Percentiles rank a stretch among this genome's conserved stretches.
phyloP scores from a whole-genome alignment of 2,329 filamentous ascomycete species.

The Domatiomyces catenatus region DNA sequence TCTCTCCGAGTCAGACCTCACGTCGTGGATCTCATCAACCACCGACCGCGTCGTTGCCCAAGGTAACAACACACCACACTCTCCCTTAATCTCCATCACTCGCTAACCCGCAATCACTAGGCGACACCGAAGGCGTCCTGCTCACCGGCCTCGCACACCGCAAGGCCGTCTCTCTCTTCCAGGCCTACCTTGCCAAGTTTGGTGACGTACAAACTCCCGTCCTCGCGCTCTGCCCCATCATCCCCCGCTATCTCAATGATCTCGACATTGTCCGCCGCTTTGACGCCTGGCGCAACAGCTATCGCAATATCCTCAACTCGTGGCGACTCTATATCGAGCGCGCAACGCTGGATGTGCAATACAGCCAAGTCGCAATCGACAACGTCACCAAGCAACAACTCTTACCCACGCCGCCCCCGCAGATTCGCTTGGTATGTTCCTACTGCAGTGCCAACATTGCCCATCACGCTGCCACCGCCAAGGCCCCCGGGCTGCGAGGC shows the following conservation, averaged over 20 bases:
- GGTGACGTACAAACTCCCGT: constrained; percentile 49
- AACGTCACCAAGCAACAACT: constrained; percentile 35
- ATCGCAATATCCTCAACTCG: constrained; percentile 44
- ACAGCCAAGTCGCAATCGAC: constrained; percentile 35
- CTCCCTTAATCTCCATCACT: not conserved
- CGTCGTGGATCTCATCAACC: constrained; percentile 39
- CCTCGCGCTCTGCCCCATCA: constrained; percentile 36
- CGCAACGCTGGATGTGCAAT: constrained; percentile 43
- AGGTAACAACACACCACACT: not conserved
- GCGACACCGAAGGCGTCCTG: constrained; percentile 46
- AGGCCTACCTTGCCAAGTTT: constrained; percentile 44
- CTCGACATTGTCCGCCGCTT: constrained; percentile 37
- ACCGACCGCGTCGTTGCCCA: constrained; percentile 36
- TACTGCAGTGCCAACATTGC: constrained; percentile 45
- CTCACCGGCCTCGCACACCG: constrained; percentile 44
- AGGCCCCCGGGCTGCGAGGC: constrained; percentile 18
- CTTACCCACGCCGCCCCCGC: constrained; percentile 35
- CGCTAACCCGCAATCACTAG: constrained; percentile 15
- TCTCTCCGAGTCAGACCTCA: constrained; percentile 31
- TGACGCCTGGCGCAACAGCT: constrained; percentile 45
- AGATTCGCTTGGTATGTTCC: constrained; percentile 43
- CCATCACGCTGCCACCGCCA: constrained; percentile 23
- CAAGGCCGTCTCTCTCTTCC: constrained; percentile 43
- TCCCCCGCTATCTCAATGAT: constrained; percentile 44
- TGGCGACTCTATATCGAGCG: constrained; percentile 47